Conservation (phyloP, 495 filamentous ascomycete species). For the Aspergillus incahuasiensis region DNA sequence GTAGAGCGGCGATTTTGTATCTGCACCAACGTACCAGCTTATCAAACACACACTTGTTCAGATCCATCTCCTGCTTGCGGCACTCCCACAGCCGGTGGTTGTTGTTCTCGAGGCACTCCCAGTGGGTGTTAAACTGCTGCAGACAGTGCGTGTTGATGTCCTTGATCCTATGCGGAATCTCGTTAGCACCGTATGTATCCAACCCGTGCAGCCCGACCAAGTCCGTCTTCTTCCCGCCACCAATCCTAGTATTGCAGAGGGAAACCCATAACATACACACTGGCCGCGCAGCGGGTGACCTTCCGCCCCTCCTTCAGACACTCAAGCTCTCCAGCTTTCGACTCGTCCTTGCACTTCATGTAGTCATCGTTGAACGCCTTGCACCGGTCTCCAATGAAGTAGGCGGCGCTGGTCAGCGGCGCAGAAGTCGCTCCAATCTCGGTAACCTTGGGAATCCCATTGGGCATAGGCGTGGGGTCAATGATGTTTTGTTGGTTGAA, state of each 20-base stretch:
- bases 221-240: not conserved
- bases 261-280: constrained; percentile 94
- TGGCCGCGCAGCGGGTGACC: constrained; percentile 92
- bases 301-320: constrained; percentile 94
- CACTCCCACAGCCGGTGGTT: constrained; percentile 97
- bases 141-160: constrained; percentile 96
- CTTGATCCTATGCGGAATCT: constrained; percentile 58
- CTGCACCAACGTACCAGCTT: constrained; percentile 90
- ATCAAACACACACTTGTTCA: constrained; percentile 92
- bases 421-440: constrained; percentile 91
- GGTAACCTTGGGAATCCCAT: constrained; percentile 81
- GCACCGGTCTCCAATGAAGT: constrained; percentile 96
- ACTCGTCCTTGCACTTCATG: constrained; percentile 97
- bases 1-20: no score
- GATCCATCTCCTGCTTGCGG: constrained; percentile 65
- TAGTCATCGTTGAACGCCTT: constrained; percentile 95
- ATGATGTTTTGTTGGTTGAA: constrained; percentile 90
- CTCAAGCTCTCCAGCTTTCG: constrained; percentile 85
- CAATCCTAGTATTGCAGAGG: no score
- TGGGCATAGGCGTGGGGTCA: constrained; percentile 93
- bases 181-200: not conserved
- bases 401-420: constrained; percentile 85
- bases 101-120: constrained; percentile 93
- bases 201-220: not conserved
- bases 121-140: constrained; percentile 84